Evolutionary conservation across 2,329 filamentous ascomycete genomes (phyloP), one percentile per base, ranked within the genome.

Genomic region (Xylaria sp.): DNA sequence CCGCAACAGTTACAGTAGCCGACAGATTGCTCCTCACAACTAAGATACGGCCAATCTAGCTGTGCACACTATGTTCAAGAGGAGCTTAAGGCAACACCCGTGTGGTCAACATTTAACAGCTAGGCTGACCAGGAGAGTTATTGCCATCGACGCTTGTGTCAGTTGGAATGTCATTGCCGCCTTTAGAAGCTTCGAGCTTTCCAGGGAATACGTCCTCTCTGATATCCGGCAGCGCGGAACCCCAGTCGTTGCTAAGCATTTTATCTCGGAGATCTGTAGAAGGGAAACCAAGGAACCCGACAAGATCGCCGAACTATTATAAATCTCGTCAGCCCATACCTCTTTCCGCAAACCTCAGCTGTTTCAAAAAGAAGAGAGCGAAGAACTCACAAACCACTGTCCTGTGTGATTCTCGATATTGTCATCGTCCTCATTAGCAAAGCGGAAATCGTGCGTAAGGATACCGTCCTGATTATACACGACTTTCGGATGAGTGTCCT

Each of bases 381-480:
- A 18, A 15, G 18, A 46, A 46, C 41, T 46, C 5, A 46, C 41
- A 46, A 46, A 46, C 41, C 41, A 46, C 41, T 46, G 41, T 15
- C 41, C 41, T n/a, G 41, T 46, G 15, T 46, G 41, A 46, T 46
- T 46, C 41, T 46, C 41, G 6, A 46, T 46, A n/a, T 46, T 46
- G 6, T 46, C 41, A 15, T 79, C 77, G 25, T 69, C 73, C 44
- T 59, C 69, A 31, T 73, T 75, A 15, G 73, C 76, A 51, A 76
- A 77, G 15, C 77, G 76, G 71, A 78, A 78, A 50, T 69, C 65
- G 59, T 79, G 76, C 1, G 77, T 79, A n/a, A 67, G 44, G 18
- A 70, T 12, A 0, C 77, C 75, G 12, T 78, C 77, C 65, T 78
- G 77, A 63, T 79, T 70, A 69, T 78, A 79, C 7, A 78, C 73